phyloP scores from a whole-genome alignment of 2,329 filamentous ascomycete genomes.

The Beauveria caledonica region DNA sequence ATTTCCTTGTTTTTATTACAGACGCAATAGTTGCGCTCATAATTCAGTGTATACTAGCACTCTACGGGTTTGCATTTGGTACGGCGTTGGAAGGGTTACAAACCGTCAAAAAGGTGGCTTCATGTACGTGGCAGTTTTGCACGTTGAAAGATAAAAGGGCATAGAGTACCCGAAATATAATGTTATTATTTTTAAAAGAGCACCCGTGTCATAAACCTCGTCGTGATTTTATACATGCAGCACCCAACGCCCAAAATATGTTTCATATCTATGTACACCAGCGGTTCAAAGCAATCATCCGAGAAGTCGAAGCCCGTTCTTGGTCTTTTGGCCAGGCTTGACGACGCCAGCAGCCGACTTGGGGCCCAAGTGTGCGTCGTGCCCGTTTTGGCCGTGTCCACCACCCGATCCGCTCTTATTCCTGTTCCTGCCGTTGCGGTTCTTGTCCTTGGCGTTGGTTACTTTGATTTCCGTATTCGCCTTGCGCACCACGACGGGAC shows the following conservation, averaged over 20 bases:
- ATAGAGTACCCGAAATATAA: constrained; percentile 12
- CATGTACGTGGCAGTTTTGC: not conserved
- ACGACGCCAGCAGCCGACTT: constrained; percentile 43
- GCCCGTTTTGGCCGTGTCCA: constrained; percentile 19
- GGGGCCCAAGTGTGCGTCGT: constrained; percentile 45
- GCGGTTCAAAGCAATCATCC: constrained; percentile 31
- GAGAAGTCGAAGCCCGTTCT: constrained; percentile 53
- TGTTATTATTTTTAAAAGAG: not conserved
- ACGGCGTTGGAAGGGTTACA: constrained; percentile 2
- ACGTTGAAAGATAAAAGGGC: constrained; percentile 3
- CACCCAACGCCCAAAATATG: not conserved
- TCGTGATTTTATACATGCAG: not conserved
- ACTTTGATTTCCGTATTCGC: constrained; percentile 88
- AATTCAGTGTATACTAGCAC: constrained; percentile 4
- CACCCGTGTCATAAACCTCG: not conserved
- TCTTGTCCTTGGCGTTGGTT: constrained; percentile 56
- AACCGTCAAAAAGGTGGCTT: not conserved
- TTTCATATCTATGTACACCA: not conserved
- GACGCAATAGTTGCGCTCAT: not conserved
- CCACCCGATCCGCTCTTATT: constrained; percentile 27
- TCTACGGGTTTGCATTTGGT: not conserved
- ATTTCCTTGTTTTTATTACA: not conserved
- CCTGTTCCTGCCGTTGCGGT: constrained; percentile 31
- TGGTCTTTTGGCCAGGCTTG: constrained; percentile 60
- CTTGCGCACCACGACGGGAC: constrained; percentile 80